phyloP scores from a whole-genome alignment of 2,329 filamentous ascomycete genomes.

The Colletotrichum orbiculare region DNA sequence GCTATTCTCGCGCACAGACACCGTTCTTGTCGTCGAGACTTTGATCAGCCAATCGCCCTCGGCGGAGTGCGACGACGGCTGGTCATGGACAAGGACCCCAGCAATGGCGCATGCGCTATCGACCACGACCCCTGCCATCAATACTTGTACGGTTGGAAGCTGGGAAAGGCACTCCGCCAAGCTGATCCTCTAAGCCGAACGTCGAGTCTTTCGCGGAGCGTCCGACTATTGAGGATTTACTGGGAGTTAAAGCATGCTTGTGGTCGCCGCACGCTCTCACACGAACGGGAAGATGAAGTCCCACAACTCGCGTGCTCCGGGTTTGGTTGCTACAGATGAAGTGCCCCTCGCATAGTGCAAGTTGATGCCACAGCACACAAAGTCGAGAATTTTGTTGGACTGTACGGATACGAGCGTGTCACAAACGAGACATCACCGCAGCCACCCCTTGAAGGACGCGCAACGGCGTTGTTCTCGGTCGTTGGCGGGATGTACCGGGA shows the following conservation, averaged over 20 bases:
- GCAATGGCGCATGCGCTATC: constrained; percentile 31
- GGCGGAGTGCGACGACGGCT: constrained; percentile 10
- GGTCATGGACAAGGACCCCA: constrained; percentile 23
- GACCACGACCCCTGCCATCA: constrained; percentile 25
- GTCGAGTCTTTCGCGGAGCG: constrained; percentile 19
- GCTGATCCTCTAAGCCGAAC: constrained; percentile 21
- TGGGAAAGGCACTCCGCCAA: constrained; percentile 25
- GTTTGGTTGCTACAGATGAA: constrained; percentile 14
- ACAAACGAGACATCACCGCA: too few relatives aligned
- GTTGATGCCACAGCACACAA: neutral
- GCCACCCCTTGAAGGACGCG: too few relatives aligned
- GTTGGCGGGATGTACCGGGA: too few relatives aligned
- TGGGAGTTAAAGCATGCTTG: constrained; percentile 7
- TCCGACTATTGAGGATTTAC: constrained; percentile 9
- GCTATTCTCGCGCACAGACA: constrained; percentile 29
- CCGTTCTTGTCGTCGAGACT: constrained; percentile 29
- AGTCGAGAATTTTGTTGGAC: too few relatives aligned
- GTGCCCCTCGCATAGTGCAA: neutral
- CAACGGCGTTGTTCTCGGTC: too few relatives aligned
- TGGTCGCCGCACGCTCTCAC: constrained; percentile 21
- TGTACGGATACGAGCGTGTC: too few relatives aligned
- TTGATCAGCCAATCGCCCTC: constrained; percentile 30
- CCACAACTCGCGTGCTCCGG: constrained; percentile 18
- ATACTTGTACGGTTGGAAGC: constrained; percentile 23
- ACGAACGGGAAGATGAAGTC: constrained; percentile 3